These are phyloP conservation scores for Solanum habrochaites DNA, from an alignment of 257 asterid species.

Conservation along the genomic window DNA sequence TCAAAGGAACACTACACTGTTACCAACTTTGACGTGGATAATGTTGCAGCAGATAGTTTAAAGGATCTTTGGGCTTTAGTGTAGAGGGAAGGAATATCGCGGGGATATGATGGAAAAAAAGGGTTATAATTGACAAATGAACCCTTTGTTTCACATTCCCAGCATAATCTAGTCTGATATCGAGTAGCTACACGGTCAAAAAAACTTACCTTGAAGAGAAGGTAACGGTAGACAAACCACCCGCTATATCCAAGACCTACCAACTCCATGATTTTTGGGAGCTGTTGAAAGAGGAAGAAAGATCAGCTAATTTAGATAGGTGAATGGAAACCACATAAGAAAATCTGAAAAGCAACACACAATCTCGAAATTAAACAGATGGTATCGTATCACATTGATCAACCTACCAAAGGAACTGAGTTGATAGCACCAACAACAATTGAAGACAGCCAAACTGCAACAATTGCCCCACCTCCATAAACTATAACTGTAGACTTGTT, in stretches of 20 bases:
- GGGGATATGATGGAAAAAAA: background rate
- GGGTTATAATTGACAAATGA: background rate
- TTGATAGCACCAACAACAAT: constrained; percentile 68
- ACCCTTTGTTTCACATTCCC: background rate
- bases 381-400: background rate
- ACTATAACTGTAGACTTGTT: constrained; percentile 67
- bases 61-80: background rate
- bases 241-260: constrained; percentile 97
- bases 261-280: constrained; percentile 92
- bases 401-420: constrained; percentile 84
- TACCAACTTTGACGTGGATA: background rate
- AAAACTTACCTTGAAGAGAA: constrained; percentile 80
- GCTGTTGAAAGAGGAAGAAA: constrained; percentile 29
- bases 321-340: background rate
- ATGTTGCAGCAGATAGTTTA: background rate
- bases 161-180: background rate
- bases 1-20: background rate
- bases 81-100: background rate
- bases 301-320: background rate
- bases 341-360: background rate
- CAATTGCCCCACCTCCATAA: constrained; percentile 83
- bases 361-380: background rate
- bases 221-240: constrained; percentile 98
- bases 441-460: constrained; percentile 80
- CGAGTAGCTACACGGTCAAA: background rate